These are phyloP conservation scores for Wickerhamomyces mucosus DNA, from an alignment of 805 yeast genomes.

Conservation along the genomic window DNA sequence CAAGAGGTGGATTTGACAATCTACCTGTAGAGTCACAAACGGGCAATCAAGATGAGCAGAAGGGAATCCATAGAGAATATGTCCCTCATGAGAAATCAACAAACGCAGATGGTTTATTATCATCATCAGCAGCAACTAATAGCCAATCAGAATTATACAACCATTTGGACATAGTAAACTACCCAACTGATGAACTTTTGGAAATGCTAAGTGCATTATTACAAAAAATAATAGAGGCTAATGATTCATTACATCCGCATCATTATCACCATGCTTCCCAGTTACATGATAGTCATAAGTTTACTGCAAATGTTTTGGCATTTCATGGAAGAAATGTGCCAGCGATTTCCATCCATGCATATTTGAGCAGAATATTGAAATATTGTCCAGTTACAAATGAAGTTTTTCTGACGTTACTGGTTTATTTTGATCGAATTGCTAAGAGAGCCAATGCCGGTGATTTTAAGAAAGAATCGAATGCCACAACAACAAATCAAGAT, in stretches of 20 bases:
- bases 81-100: too few relatives aligned
- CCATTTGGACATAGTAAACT: conserved; percentile 55
- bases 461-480: conserved; percentile 17
- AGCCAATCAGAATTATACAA: too few relatives aligned
- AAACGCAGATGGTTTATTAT: too few relatives aligned
- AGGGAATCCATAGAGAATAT: too few relatives aligned
- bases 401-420: conserved; percentile 81
- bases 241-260: conserved; percentile 73
- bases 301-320: conserved; percentile 65
- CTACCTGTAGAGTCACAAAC: too few relatives aligned
- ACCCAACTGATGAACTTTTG: conserved; percentile 72
- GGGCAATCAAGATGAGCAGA: too few relatives aligned
- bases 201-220: conserved; percentile 79
- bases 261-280: conserved; percentile 21
- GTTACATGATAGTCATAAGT: conserved; percentile 30
- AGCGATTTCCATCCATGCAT: conserved; percentile 86
- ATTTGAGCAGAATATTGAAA: conserved; percentile 80
- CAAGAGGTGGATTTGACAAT: background rate
- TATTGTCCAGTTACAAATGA: conserved; percentile 99
- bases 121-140: too few relatives aligned
- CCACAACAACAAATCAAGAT: conserved; percentile 1
- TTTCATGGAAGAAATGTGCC: conserved; percentile 96
- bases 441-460: conserved; percentile 59
- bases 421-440: conserved; percentile 90
- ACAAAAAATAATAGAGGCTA: conserved; percentile 82